Evolutionary conservation across 257 asterid genomes (phyloP), one percentile per base, ranked within the genome.

Genomic region (Ocimum tenuiflorum): DNA sequence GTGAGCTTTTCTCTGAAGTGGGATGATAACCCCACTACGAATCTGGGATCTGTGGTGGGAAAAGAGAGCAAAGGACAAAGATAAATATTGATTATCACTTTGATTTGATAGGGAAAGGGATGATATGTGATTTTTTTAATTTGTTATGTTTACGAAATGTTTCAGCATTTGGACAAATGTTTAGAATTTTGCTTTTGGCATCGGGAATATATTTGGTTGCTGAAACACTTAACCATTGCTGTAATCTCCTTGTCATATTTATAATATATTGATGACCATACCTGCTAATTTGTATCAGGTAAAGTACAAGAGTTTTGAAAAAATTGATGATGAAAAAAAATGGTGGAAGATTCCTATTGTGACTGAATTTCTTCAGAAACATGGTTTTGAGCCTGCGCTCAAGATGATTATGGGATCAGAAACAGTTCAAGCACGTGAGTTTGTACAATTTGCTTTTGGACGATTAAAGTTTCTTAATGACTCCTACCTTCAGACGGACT

Each of bases 321-420:
- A 88, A 83, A 78, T 94, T 15, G 96, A 86, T 4, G 95, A 86
- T 45, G 97, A 90, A 82, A 94, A 86, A 79, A 80, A 84, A 64
- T 82, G 95, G 97, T 94, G 99, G 99, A 86, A 83, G 75, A 89
- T 94, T 67, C 99, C 99, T 33, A 67, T 94, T 33, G 75, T 90
- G 52, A 79, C 89, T 13, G 95, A 94, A 22, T 88, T 94, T 82
- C 84, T 94, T 42, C 78, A 83, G 81, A 94, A 86, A 62, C 74
- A 82, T 36, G 91, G 95, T 29, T 66, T 94, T 49, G 97, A 88
- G 68, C 87, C 90, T 68, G 88, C 95, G 17, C 74, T 94, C 66
- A 89, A 85, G 82, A 82, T 78, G 82, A 65, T 91, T 77, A 66
- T 78, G 51, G 99, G 96, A 63, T 86, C 99, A 29, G 96, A 94